A percentile compares a stretch with the other conserved stretches of the same genome.
Conservation (phyloP, 345 rosid species). For the Citrus unshiu region DNA sequence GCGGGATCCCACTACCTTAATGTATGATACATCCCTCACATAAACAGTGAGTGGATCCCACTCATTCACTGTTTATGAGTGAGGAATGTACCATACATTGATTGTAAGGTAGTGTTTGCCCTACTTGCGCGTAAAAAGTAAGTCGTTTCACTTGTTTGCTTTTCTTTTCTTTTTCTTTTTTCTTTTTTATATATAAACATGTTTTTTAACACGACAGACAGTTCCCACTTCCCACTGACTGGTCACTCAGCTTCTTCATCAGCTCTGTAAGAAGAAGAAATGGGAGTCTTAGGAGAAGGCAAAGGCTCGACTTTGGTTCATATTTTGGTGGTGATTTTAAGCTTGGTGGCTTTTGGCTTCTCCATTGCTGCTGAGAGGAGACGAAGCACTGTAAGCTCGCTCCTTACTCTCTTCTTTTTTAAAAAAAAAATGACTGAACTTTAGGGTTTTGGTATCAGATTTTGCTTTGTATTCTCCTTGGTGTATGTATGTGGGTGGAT, state of each 20-base stretch:
- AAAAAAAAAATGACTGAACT: background rate
- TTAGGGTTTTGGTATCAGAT: background rate
- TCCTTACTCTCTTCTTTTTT: background rate
- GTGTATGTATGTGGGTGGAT: slow-evolving; percentile 2
- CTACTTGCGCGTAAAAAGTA: background rate
- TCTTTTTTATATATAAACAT: too few species aligned
- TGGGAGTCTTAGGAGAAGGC: slow-evolving; percentile 50
- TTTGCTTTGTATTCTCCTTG: background rate
- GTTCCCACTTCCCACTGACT: background rate
- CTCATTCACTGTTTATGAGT: too few species aligned
- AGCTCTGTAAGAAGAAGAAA: background rate
- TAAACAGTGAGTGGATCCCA: too few species aligned
- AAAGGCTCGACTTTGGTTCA: slow-evolving; percentile 70
- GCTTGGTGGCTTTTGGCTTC: slow-evolving; percentile 85
- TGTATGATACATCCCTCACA: too few species aligned
- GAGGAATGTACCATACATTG: too few species aligned
- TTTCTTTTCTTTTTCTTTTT: background rate
- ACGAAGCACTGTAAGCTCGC: slow-evolving; percentile 59
- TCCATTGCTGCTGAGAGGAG: slow-evolving; percentile 97
- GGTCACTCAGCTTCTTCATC: background rate
- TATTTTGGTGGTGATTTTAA: slow-evolving; percentile 63
- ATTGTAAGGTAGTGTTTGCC: too few species aligned
- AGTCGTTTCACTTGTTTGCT: too few species aligned
- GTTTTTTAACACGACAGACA: background rate
- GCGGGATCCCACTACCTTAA: too few species aligned